phyloP scores from a whole-genome alignment of 2,329 filamentous ascomycete genomes.

The Calonectria honghensis region DNA sequence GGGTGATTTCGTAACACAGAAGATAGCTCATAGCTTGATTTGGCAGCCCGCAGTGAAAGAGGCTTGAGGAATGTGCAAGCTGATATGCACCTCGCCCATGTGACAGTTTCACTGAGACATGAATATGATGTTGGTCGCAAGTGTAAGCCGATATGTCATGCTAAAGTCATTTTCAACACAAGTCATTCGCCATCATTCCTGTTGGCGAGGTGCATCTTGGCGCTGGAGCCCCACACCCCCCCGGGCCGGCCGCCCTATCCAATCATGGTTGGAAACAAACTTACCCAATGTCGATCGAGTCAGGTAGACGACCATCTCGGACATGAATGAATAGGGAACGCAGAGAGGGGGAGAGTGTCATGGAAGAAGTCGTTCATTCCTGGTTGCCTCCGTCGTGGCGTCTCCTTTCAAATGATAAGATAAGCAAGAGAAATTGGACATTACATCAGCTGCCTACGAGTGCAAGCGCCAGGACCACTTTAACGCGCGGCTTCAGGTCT shows the following conservation, averaged over 20 bases:
- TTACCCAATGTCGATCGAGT: not conserved
- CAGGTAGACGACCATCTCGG: not conserved
- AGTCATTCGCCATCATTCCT: not conserved
- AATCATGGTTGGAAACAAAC: not conserved
- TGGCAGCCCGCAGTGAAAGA: not conserved
- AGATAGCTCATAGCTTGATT: not conserved
- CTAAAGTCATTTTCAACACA: constrained; percentile 17
- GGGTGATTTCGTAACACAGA: not conserved
- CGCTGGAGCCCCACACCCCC: not conserved
- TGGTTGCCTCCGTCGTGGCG: not conserved
- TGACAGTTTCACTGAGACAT: not conserved
- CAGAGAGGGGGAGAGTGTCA: not conserved
- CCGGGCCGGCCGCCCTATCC: not conserved
- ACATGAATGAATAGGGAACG: not conserved
- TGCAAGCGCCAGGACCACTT: constrained; percentile 25
- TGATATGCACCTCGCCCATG: constrained; percentile 1
- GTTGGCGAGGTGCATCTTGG: constrained; percentile 11
- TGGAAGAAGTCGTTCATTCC: not conserved
- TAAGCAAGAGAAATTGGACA: constrained; percentile 31
- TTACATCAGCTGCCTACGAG: constrained; percentile 38
- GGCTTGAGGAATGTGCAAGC: not conserved
- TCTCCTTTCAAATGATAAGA: not conserved
- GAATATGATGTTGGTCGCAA: not conserved
- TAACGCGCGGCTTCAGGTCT: constrained; percentile 36
- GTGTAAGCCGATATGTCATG: constrained; percentile 15